Conservation (phyloP, 169 alveolate genomes). For the Neospora caninum region DNA sequence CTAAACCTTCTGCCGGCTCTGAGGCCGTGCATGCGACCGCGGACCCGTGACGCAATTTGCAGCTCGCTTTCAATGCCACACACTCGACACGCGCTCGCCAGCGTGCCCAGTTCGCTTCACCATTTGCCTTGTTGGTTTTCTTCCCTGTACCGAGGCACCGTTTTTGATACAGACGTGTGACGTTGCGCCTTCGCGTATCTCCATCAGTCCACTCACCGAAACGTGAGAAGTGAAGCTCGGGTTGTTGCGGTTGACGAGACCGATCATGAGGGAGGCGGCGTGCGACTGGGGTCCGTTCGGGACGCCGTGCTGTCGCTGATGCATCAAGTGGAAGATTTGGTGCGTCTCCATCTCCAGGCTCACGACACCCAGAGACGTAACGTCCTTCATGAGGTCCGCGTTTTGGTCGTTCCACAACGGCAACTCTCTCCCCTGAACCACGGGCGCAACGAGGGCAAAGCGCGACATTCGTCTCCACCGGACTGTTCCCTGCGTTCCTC, state of each 20-base stretch:
- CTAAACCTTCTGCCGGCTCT: no score
- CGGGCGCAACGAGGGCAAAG: constrained; percentile 36
- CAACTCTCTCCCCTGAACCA: constrained; percentile 50
- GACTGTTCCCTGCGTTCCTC: no score
- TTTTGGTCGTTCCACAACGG: constrained; percentile 38
- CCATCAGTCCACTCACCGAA: background rate
- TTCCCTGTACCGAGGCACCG: no score
- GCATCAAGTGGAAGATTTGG: constrained; percentile 43
- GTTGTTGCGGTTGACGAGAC: constrained; percentile 34
- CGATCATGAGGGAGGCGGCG: constrained; percentile 44
- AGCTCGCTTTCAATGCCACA: no score
- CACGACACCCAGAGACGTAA: constrained; percentile 20
- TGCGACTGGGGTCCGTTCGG: background rate
- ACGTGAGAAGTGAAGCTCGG: constrained; percentile 21
- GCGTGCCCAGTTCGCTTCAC: no score
- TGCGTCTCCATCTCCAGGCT: constrained; percentile 69
- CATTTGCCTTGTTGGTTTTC: no score
- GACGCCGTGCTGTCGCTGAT: background rate
- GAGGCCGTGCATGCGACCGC: no score
- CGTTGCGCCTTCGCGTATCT: background rate
- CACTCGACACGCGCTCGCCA: no score
- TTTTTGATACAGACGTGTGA: no score
- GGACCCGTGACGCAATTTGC: no score
- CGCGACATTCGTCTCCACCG: background rate
- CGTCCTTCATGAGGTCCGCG: constrained; percentile 17